Conservation (phyloP, 2,329 filamentous ascomycete species). For the Botrytis squamosa region DNA sequence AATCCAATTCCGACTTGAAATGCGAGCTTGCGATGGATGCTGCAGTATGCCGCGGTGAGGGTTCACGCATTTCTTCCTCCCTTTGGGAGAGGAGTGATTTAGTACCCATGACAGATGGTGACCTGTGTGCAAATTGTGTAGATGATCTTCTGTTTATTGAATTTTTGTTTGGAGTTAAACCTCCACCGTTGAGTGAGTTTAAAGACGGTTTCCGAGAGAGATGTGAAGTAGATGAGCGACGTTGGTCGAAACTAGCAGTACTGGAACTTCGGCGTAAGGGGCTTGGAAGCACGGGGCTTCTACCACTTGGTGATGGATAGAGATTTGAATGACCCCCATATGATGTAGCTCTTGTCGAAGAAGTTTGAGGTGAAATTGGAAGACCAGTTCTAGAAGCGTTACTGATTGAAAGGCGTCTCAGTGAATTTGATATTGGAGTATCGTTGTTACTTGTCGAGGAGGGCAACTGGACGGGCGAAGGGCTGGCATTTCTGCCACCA, state of each 20-base stretch:
- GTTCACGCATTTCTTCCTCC: conserved; percentile 35
- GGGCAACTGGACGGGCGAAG: conserved; percentile 20
- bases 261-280: conserved; percentile 43
- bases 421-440: conserved; percentile 37
- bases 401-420: conserved; percentile 44
- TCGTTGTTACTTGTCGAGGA: conserved; percentile 30
- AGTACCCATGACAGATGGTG: conserved; percentile 38
- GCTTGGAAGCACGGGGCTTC: conserved; percentile 30
- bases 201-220: conserved; percentile 45
- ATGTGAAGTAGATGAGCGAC: conserved; percentile 44
- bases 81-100: conserved; percentile 43
- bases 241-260: conserved; percentile 44
- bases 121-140: conserved; percentile 41
- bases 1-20: conserved; percentile 38
- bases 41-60: conserved; percentile 47
- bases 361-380: conserved; percentile 26
- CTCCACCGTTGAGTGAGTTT: conserved; percentile 44
- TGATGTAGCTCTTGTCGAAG: conserved; percentile 19
- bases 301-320: conserved; percentile 33
- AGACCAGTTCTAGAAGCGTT: conserved; percentile 26
- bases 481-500: conserved; percentile 23
- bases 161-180: conserved; percentile 40
- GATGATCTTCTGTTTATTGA: conserved; percentile 44
- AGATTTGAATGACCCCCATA: conserved; percentile 24
- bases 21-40: conserved; percentile 43